Base-by-base conservation (phyloP, 371 early-diverging fungal genomes). In the Mucor mucedo region DNA sequence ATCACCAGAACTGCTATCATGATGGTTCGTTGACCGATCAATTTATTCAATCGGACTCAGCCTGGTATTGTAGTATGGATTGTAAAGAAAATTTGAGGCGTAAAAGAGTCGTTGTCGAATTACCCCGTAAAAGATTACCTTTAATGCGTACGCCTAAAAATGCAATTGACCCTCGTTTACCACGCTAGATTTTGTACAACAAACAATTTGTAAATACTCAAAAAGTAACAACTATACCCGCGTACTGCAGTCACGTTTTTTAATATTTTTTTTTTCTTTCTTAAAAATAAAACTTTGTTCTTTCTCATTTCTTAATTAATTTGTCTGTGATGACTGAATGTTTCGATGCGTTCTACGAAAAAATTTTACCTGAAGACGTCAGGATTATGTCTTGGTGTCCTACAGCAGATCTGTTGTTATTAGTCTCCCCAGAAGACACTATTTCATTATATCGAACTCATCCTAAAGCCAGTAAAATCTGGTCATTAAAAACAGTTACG, bases 61-160 rank as follows among this genome's bases (percentile, higher is more conserved):
- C 80, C n/a, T 93, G 91, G 91, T 93, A 84, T 77, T 93, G 92
- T 71, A 87, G 86, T 50, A 64, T 75, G 6, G 55, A 77, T 21
- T 93, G 94, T 76, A 79, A 76, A 41, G 87, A 90, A 55, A 91
- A 90, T 60, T 69, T 78, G 32, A 72, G 73, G 33, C 79, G 79
- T 56, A 81, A 83, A 56, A 82, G 84, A 41, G 82, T 88, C 21
- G 77, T 83, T 27, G 84, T 87, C 6, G 89, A 89, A 65, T 71
- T 89, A 56, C 86, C 89, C 47, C 77, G 86, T 54, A 89, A 87
- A 62, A 79, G 85, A 21, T 68, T 89, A 27, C 89, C 89, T 5
- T 74, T 89, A 35, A 89, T 89, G 89, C 81, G 84, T 54, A 77
- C 83, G 1, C 87, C 87, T 28, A 55, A 55, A 41, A 41, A 55